Percentiles rank a stretch among this genome's conserved stretches.
Evolutionary conservation across 202 grass and related monocot genomes (phyloP).

Genomic region (Schoenoplectus triqueter): DNA sequence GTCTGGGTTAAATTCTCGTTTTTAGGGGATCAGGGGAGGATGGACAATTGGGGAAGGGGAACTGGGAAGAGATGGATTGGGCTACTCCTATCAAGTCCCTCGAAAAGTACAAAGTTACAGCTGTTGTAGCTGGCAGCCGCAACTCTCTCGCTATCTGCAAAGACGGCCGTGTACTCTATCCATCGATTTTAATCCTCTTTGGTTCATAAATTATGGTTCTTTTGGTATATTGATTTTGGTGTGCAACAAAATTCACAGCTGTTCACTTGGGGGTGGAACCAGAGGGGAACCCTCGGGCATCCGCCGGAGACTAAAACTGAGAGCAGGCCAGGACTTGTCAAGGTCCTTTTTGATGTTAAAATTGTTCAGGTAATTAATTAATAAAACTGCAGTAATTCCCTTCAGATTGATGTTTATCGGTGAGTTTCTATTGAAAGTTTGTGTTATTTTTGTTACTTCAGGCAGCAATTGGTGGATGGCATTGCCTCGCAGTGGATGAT

Average conservation of each 20-base stretch:
- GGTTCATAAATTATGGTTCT: not conserved
- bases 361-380: constrained; percentile 67
- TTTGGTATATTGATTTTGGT: constrained; percentile 13
- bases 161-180: constrained; percentile 51
- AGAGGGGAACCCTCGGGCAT: constrained; percentile 90
- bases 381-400: not conserved
- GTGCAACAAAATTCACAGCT: constrained; percentile 47
- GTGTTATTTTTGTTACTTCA: constrained; percentile 41
- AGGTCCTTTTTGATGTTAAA: constrained; percentile 65
- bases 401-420: not conserved
- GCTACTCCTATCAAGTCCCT: constrained; percentile 51
- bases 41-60: constrained; percentile 81
- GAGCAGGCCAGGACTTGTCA: constrained; percentile 62
- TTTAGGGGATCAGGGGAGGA: constrained; percentile 88
- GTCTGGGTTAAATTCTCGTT: not conserved
- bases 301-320: constrained; percentile 80
- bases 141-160: constrained; percentile 94
- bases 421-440: not conserved
- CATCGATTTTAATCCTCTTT: not conserved
- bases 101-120: constrained; percentile 51
- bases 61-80: constrained; percentile 76
- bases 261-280: constrained; percentile 98
- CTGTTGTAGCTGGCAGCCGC: constrained; percentile 86
- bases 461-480: constrained; percentile 94
- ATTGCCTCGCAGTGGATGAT: constrained; percentile 95